These are phyloP conservation scores for Salix brachista DNA, from an alignment of 345 rosid genomes.

Conservation along the genomic window DNA sequence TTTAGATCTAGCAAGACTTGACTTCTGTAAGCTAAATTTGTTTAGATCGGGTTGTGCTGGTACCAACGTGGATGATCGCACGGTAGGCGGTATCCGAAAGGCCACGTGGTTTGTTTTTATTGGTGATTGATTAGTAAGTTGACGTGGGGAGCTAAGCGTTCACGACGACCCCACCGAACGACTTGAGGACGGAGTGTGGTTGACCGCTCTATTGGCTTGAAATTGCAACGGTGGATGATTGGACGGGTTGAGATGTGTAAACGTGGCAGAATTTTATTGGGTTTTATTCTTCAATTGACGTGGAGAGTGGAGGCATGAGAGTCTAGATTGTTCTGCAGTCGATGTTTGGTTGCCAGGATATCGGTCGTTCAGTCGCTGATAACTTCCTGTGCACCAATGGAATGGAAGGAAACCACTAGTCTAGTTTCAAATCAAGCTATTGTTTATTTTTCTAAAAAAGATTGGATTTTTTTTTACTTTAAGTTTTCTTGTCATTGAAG, in stretches of 20 bases:
- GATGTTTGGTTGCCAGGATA: background rate
- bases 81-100: background rate
- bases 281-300: background rate
- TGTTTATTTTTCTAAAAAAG: too few relatives aligned
- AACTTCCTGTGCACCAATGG: background rate
- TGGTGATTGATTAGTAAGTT: slow-evolving; percentile 16
- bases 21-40: background rate
- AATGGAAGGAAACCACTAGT: background rate
- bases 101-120: slow-evolving; percentile 39
- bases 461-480: too few relatives aligned
- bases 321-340: background rate
- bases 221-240: slow-evolving; percentile 19
- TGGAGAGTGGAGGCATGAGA: background rate
- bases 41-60: slow-evolving; percentile 8
- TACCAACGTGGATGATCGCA: slow-evolving; percentile 44
- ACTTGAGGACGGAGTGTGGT: slow-evolving; percentile 9
- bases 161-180: slow-evolving; percentile 24
- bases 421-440: too few relatives aligned
- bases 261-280: slow-evolving; percentile 31
- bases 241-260: background rate
- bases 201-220: slow-evolving; percentile 12
- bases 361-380: background rate
- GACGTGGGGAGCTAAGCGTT: slow-evolving; percentile 44
- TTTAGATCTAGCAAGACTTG: background rate
- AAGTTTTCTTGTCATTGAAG: too few relatives aligned